phyloP scores from a whole-genome alignment of 225 moss, liverwort and hornwort genomes.

The Thuidium tamariscinum region DNA sequence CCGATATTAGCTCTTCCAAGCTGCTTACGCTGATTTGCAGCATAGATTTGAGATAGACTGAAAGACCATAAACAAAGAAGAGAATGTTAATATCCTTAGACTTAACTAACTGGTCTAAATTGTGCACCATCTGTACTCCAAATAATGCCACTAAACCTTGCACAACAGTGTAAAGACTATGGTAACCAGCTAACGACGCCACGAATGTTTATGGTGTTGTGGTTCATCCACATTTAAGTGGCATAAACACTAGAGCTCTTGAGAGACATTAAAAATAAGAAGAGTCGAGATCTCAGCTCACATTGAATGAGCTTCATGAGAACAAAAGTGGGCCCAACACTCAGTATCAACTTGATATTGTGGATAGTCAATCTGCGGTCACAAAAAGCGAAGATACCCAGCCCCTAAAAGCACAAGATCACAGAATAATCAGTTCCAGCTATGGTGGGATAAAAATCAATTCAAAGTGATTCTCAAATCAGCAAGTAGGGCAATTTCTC shows the following conservation, averaged over 20 bases:
- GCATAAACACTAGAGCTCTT: neutral
- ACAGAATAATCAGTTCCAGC: neutral
- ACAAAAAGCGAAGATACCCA: constrained; percentile 79
- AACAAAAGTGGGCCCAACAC: constrained; percentile 84
- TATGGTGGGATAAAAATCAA: neutral
- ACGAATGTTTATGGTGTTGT: neutral
- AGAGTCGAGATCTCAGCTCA: constrained; percentile 26
- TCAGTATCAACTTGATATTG: constrained; percentile 61
- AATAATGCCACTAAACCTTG: neutral
- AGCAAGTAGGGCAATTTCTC: neutral
- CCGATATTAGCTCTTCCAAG: neutral
- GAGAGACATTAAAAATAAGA: neutral
- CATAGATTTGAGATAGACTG: neutral
- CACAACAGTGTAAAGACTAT: neutral
- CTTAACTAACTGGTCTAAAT: neutral
- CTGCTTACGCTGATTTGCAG: neutral
- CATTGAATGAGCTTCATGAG: constrained; percentile 86
- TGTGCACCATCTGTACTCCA: neutral
- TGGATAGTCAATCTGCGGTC: constrained; percentile 28
- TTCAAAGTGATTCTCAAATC: neutral
- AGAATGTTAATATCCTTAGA: neutral
- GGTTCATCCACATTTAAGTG: neutral
- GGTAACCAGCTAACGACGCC: neutral
- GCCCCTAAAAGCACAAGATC: constrained; percentile 37
- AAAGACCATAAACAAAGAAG: neutral